phyloP scores from a whole-genome alignment of 768 basidiomycete genomes.

The Crepidotus variabilis region DNA sequence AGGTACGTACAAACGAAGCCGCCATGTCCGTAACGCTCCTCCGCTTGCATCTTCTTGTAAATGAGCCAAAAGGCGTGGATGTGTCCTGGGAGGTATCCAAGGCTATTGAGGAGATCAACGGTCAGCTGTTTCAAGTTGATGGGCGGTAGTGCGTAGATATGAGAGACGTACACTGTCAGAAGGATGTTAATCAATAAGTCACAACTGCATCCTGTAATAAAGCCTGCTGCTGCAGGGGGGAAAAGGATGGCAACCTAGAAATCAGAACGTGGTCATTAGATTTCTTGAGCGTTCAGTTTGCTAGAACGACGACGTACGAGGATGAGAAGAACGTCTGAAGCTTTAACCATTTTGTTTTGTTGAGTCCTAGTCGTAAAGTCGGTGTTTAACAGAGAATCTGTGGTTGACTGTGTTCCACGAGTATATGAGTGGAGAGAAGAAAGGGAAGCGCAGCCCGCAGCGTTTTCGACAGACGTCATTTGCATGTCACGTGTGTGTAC shows the following conservation, averaged over 20 bases:
- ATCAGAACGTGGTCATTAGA: neutral
- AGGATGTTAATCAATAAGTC: constrained; percentile 84
- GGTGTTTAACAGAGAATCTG: neutral
- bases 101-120: constrained; percentile 37
- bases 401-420: neutral
- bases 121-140: neutral
- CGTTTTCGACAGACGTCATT: neutral
- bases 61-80: constrained; percentile 88
- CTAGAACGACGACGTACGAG: constrained; percentile 43
- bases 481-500: too few species aligned
- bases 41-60: constrained; percentile 86
- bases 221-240: constrained; percentile 75
- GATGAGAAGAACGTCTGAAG: constrained; percentile 77
- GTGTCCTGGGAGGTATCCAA: constrained; percentile 75
- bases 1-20: constrained; percentile 67
- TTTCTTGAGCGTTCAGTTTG: too few species aligned
- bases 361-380: neutral
- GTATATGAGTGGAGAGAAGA: neutral
- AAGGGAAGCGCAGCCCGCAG: neutral
- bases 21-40: constrained; percentile 74
- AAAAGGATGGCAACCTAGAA: constrained; percentile 72
- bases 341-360: constrained; percentile 43
- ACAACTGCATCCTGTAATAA: constrained; percentile 80
- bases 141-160: neutral
- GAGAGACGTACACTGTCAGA: constrained; percentile 62